These are phyloP conservation scores for Zopfia rhizophila DNA, from an alignment of 2,329 filamentous ascomycete genomes.

Conservation along the genomic window DNA sequence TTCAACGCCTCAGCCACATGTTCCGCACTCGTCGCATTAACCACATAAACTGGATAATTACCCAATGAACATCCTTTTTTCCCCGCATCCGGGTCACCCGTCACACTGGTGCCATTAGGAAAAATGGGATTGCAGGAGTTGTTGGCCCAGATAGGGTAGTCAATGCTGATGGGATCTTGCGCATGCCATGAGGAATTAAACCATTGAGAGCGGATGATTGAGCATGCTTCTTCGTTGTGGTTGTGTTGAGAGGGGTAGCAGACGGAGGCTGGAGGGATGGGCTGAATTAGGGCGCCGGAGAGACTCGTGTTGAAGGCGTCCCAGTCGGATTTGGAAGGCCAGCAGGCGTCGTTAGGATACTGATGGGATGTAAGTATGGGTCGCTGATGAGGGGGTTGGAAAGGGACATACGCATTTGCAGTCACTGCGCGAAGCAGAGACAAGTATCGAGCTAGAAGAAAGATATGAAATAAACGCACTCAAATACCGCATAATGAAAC, in stretches of 20 bases:
- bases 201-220: constrained; percentile 33
- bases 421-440: not conserved
- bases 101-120: constrained; percentile 41
- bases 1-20: constrained; percentile 32
- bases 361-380: constrained; percentile 10
- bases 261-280: constrained; percentile 36
- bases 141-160: constrained; percentile 41
- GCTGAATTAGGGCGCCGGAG: constrained; percentile 29
- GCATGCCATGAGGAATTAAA: constrained; percentile 42
- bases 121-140: constrained; percentile 43
- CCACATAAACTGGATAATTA: constrained; percentile 39
- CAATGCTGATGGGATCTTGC: constrained; percentile 38
- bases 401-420: constrained; percentile 35
- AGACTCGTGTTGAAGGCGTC: constrained; percentile 31
- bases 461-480: constrained; percentile 8
- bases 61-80: constrained; percentile 34
- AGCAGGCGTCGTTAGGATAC: constrained; percentile 31
- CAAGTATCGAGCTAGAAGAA: constrained; percentile 1
- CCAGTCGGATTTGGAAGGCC: constrained; percentile 35
- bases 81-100: constrained; percentile 32
- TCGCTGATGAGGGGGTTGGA: no score
- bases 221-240: constrained; percentile 33
- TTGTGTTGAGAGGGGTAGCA: constrained; percentile 37
- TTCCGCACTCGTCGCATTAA: constrained; percentile 35
- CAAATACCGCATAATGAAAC: constrained; percentile 7